phyloP scores from a whole-genome alignment of 441 rosid genomes.

The Bocquillonia castaneifolia region DNA sequence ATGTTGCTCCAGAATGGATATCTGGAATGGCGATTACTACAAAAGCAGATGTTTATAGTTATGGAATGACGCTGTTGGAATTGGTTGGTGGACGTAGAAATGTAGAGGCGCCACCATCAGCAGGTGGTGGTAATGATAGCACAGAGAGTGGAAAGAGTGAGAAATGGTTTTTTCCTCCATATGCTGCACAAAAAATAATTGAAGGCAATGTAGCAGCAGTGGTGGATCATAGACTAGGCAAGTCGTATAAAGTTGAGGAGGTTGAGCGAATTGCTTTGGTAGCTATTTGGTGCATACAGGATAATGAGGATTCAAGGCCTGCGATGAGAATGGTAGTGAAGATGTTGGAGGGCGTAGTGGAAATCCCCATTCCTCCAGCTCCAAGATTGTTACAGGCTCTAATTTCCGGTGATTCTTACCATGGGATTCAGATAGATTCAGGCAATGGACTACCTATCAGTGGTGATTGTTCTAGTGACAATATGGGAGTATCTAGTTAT shows the following conservation, averaged over 20 bases:
- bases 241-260: slow-evolving; percentile 46
- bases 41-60: slow-evolving; percentile 86
- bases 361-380: slow-evolving; percentile 56
- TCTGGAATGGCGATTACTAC: slow-evolving; percentile 77
- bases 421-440: slow-evolving; percentile 40
- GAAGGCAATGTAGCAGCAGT: slow-evolving; percentile 59
- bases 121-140: slow-evolving; percentile 25
- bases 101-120: slow-evolving; percentile 45
- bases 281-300: slow-evolving; percentile 88
- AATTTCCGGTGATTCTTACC: slow-evolving; percentile 70
- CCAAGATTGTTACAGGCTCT: slow-evolving; percentile 79
- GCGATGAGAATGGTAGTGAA: slow-evolving; percentile 73
- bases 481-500: slow-evolving; percentile 36
- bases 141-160: slow-evolving; percentile 33
- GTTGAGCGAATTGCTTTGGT: slow-evolving; percentile 58
- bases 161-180: slow-evolving; percentile 85
- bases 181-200: slow-evolving; percentile 66
- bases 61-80: slow-evolving; percentile 85
- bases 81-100: slow-evolving; percentile 78
- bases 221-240: slow-evolving; percentile 53
- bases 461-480: slow-evolving; percentile 38
- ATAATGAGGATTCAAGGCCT: slow-evolving; percentile 66
- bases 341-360: slow-evolving; percentile 80
- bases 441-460: slow-evolving; percentile 24
- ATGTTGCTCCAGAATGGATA: slow-evolving; percentile 92